Evolutionary conservation across 495 filamentous ascomycete species (phyloP), one percentile per base, ranked within the genome.

Genomic region (Podospora pseudopauciseta): DNA sequence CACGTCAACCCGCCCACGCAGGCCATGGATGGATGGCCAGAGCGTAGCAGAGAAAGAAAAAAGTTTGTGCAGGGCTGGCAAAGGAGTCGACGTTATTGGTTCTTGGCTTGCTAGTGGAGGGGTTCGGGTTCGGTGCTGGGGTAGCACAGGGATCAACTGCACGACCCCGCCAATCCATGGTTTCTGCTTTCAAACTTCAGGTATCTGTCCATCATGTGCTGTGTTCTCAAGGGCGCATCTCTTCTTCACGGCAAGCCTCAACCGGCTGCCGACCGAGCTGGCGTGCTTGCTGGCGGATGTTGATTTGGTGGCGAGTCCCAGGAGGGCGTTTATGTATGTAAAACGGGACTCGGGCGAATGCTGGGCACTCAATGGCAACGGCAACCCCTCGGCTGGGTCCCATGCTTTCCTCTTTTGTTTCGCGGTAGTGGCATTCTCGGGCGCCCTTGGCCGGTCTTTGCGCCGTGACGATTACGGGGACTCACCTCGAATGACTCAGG

Each of bases 401-500:
- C 27, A 19, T 39, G 27, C 23, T 30, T 63, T 60, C 65, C 34
- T 68, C 63, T 66, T 67, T 69, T 65, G 55, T 72, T 65, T 67
- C 34, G 60, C 56, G 55, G 66, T 26, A 56, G 61, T 63, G 30
- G 32, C 61, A 63, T 63, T 63, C 61, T 49, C 15, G 61, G 61
- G 61, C 61, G 61, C 32, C 28, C 60, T 63, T 63, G 28, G 28
- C 60, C 60, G 60, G 60, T 23, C 26, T 5, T 5, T 63, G 27
- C 61, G 55, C 49, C 27, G 56, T 39, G 54, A 30, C 57, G 44
- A 26, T 32, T 32, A 54, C 62, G 67, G 64, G 57, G 54, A 53
- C 65, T 32, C 11, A 9, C 16, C 53, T 64, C 56, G 57, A 59
- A 58, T 75, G 73, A 75, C 70, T 71, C 70, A 70, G 63, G 67